Evolutionary conservation across 306 rosid genomes (phyloP).

Genomic region (Malus sylvestris): DNA sequence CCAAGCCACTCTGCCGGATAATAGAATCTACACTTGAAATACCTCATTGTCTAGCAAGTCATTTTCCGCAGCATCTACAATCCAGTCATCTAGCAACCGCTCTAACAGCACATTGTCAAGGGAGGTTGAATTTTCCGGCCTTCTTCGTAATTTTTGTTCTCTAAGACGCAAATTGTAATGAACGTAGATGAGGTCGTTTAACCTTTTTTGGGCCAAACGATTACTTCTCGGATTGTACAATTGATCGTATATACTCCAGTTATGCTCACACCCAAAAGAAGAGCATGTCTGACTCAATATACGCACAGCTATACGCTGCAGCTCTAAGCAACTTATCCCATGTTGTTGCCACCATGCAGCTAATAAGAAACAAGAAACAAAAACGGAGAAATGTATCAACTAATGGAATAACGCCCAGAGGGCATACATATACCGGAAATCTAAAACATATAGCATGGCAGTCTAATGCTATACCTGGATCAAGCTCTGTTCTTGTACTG

Average conservation of each 20-base stretch:
- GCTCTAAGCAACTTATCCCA: slow-evolving; percentile 90
- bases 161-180: slow-evolving; percentile 86
- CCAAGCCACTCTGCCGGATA: not conserved
- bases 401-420: not conserved
- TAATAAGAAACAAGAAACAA: slow-evolving; percentile 14
- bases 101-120: slow-evolving; percentile 43
- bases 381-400: slow-evolving; percentile 16
- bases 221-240: slow-evolving; percentile 47
- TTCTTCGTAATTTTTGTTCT: slow-evolving; percentile 71
- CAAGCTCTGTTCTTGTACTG: slow-evolving; percentile 88
- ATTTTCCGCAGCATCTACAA: slow-evolving; percentile 48
- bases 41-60: slow-evolving; percentile 60
- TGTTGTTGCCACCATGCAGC: slow-evolving; percentile 99
- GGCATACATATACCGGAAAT: slow-evolving; percentile 3
- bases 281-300: slow-evolving; percentile 93
- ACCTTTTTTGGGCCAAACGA: slow-evolving; percentile 62
- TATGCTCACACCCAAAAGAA: slow-evolving; percentile 65
- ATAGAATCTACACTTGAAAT: not conserved
- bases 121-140: slow-evolving; percentile 44
- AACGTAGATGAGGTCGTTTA: slow-evolving; percentile 61
- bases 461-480: slow-evolving; percentile 58
- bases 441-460: slow-evolving; percentile 4
- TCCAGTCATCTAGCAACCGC: slow-evolving; percentile 66
- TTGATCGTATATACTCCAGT: slow-evolving; percentile 71
- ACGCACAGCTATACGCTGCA: slow-evolving; percentile 85